Evolutionary conservation across 2,329 filamentous ascomycete species (phyloP).

Genomic region (Xylaria sp.): DNA sequence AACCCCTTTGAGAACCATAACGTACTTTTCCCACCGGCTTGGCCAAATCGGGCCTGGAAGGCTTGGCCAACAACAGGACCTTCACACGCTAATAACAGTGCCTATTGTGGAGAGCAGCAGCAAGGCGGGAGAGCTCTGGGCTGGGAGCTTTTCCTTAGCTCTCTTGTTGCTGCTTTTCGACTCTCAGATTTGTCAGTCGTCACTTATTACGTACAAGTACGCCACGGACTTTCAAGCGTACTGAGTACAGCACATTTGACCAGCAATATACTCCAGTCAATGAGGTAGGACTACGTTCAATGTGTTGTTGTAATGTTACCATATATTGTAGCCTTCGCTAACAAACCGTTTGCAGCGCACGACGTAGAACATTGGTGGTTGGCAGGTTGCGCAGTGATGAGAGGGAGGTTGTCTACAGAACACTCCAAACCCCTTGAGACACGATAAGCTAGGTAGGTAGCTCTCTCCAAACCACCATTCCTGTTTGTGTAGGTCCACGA

Average conservation of each 20-base stretch:
- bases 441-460: slow-evolving; percentile 16
- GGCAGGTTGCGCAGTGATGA: slow-evolving; percentile 23
- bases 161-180: slow-evolving; percentile 1
- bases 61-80: not conserved
- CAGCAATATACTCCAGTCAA: slow-evolving; percentile 3
- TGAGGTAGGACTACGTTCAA: slow-evolving; percentile 20
- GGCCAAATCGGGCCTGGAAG: not conserved
- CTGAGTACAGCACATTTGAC: slow-evolving; percentile 13
- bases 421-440: slow-evolving; percentile 21
- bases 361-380: slow-evolving; percentile 21
- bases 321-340: slow-evolving; percentile 19
- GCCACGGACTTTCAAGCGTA: slow-evolving; percentile 2
- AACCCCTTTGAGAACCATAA: slow-evolving; percentile 15
- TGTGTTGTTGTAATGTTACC: slow-evolving; percentile 23
- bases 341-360: slow-evolving; percentile 21
- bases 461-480: slow-evolving; percentile 3
- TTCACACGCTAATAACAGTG: slow-evolving; percentile 2
- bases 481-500: not conserved
- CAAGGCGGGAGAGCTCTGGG: not conserved
- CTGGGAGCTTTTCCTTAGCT: not conserved
- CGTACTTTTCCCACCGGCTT: not conserved
- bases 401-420: slow-evolving; percentile 10
- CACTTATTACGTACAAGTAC: not conserved
- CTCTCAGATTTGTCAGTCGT: slow-evolving; percentile 30
- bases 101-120: slow-evolving; percentile 6